Base-by-base conservation (phyloP, 805 yeast species). In the Zygoascus bituminiphila region DNA sequence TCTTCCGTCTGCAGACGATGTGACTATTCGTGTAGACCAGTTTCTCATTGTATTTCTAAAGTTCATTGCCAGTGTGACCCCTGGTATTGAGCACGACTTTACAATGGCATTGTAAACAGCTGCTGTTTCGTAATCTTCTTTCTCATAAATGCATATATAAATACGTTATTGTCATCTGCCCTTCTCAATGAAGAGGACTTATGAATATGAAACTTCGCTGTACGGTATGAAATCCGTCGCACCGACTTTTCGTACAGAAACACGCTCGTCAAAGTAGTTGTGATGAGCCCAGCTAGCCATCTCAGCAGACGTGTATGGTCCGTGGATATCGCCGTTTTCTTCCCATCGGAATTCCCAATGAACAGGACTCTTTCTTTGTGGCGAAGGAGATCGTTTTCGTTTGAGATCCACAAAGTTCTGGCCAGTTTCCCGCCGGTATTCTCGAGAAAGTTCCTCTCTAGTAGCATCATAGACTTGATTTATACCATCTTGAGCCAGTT, bases 81-180 rank as follows among this genome's bases (percentile, higher is more conserved):
- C 98, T 0, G 96, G 97, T 15, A 89, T 93, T 49, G 96, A 91
- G 68, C 94, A 91, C 65, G 98, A 93, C 60, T 88, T 88, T 63
- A 93, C 98, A n/a, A 93, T 91, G 97, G 89, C 88, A 64, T 17
- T 43, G 14, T 43, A 43, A 14, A 20, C 21, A 10, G 8, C 17
- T 15, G 35, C 37, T 24, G 37, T 24, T 5, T 14, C 15, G 6
- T 22, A 12, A 7, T 38, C 15, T 21, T 39, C 22, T 39, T 23
- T 22, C 4, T 39, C 29, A 22, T 23, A 5, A n/a, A 40, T 21
- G 24, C 20, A 39, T 14, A n/a, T 39, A n/a, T 39, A 14, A 21
- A 39, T 39, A 42, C 12, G n/a, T 2, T 42, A 22, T 42, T 42
- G 19, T 8, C 7, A 10, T 15, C 25, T 39, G 10, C 10, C 25